Base-by-base conservation (phyloP, 441 rosid species). In the Adansonia madagascariensis region DNA sequence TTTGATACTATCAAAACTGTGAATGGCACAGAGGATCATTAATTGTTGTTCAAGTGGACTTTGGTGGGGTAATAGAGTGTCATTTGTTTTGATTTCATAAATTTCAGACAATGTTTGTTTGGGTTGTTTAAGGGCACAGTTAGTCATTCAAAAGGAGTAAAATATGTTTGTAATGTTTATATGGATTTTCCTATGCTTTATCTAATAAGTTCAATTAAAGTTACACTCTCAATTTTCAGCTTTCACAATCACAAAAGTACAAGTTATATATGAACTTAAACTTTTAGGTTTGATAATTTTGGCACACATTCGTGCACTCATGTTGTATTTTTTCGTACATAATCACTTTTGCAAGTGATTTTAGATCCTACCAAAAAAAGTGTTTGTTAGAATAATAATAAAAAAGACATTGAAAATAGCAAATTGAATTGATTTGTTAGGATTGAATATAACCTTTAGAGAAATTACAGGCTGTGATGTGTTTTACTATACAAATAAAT, bases 391-490 rank as follows among this genome's bases (percentile, higher is more conserved):
- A 31, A 31, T 31, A 24, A 24, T 24, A 24, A 24, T 0, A 24
- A 31, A 31, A 41, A 67, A 44, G 11, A 31, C 59, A 15, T 50
- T 70, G 44, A 27, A 59, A 59, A 20, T 44, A 8, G 27, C 56
- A 70, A 76, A 41, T 31, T 31, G 39, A 44, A 56, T 17, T 75
- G 39, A 63, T 62, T 76, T 27, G 31, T 59, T 59, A 41, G 75
- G 35, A 75, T 60, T 78, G 65, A 66, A 55, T 72, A 39, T 20
- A 74, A 66, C 67, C 76, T 79, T 61, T 82, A 82, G 85, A 80
- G 62, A 73, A 67, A 63, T 4, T 71, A 53, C 49, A 53, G 1
- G n/a, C 70, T 50, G 66, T 47, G 74, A 35, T 35, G 68, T 52
- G 66, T 53, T 64, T 31, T 77, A 27, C 79, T 72, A 71, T 77